A percentile compares a stretch with the other conserved stretches of the same genome.
Conservation (phyloP, 805 yeast genomes). For the Candida arabinofermentans region DNA sequence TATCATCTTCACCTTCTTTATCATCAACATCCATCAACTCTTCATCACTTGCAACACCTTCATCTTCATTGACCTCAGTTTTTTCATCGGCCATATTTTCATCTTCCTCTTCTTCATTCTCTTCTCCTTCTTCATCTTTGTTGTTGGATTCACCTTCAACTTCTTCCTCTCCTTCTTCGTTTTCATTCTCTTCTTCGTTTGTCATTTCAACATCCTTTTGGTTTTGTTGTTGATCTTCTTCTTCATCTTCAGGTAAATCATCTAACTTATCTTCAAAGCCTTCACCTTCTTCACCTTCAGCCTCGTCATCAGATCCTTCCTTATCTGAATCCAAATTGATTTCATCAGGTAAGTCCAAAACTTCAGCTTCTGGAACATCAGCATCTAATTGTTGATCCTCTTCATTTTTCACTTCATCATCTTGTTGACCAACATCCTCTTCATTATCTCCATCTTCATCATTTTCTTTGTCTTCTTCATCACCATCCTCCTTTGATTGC, state of each 20-base stretch:
- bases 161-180: constrained; percentile 28
- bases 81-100: constrained; percentile 16
- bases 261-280: constrained; percentile 23
- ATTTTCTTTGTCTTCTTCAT: constrained; percentile 38
- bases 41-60: constrained; percentile 30
- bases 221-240: constrained; percentile 21
- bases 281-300: constrained; percentile 27
- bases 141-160: constrained; percentile 23
- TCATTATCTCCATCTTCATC: constrained; percentile 52
- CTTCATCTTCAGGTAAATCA: constrained; percentile 19
- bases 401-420: constrained; percentile 68
- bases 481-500: constrained; percentile 32
- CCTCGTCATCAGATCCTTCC: constrained; percentile 47
- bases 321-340: constrained; percentile 81
- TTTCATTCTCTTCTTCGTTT: constrained; percentile 26
- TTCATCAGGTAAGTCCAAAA: constrained; percentile 89
- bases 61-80: constrained; percentile 25
- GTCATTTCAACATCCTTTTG: constrained; percentile 25
- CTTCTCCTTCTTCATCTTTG: constrained; percentile 24
- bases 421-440: constrained; percentile 79
- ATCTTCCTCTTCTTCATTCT: constrained; percentile 21
- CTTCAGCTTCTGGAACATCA: constrained; percentile 77
- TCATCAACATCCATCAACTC: constrained; percentile 24
- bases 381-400: constrained; percentile 68
- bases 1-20: constrained; percentile 23